Evolutionary conservation across 2,329 filamentous ascomycete genomes (phyloP), one percentile per base, ranked within the genome.

Genomic region (Aciculosporium take): DNA sequence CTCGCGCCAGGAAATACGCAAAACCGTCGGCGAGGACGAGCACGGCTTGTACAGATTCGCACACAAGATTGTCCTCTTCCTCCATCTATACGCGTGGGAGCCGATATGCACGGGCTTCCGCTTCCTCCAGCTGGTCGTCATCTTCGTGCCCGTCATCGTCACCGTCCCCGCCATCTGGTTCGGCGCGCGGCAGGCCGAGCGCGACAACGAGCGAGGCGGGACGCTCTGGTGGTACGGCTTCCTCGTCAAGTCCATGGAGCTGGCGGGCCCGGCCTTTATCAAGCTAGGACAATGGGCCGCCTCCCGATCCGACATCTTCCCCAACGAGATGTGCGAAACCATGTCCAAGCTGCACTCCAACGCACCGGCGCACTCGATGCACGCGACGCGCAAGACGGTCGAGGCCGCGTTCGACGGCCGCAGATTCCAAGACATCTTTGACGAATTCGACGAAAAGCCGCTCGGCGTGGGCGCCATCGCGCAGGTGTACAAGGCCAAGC

Each of bases 211-310:
- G 63, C 72, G 85, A 47, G 71, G 66, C 5, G 89, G 91, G 1
- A 88, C 88, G 0, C 55, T 96, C 3, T 94, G 84, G 86, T 98
- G 91, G 91, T 98, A 95, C 64, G 68, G 69, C 3, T 91, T 94
- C 54, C 63, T 98, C 30, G 87, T 96, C 8, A 73, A 69, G 44
- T 73, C 82, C 23, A 96, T 98, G 91, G 89, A 98, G 62, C 72
- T 79, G 56, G 86, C 89, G 15, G 91, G 91, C 0, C 88, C 91
- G 34, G 87, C 91, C 0, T 98, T 98, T 56, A 98, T 98, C 65
- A 98, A 98, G 79, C 76, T 98, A 41, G 91, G 91, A 13, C 91
- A 98, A 78, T 98, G 91, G 91, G 91, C 91, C 15, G 91, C 91
- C 3, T 96, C 91, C 5, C 74, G 91, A 57, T 84, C 88, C 32